Base-by-base conservation (phyloP, 768 basidiomycete species). In the Amanita subjunquillea region DNA sequence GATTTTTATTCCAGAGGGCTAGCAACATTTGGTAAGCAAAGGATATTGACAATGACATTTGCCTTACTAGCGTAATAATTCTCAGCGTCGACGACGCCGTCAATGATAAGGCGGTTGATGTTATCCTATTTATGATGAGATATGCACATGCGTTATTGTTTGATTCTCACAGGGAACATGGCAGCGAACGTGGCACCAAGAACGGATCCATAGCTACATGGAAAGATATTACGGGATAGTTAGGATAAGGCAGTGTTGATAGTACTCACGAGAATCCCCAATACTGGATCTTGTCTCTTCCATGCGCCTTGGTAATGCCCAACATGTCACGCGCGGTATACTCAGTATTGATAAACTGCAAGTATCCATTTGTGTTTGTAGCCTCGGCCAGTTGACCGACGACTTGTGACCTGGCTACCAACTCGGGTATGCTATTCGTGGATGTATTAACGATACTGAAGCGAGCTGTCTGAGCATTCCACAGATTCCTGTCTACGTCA, bases 1-100 rank as follows among this genome's bases (percentile, higher is more conserved):
- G 61, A 52, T 69, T 69, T 8, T 65, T 67, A 5, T 62, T 62
- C 69, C 69, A 70, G 10, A 63, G 52, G 3, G 64, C 73, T 71
- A 55, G 6, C 20, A 38, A 38, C n/a, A n/a, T 12, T 15, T 22
- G 48, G 25, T 32, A 10, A 29, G 47, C 41, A 36, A 39, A 10
- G 43, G 54, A 1, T 40, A 32, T 15, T 44, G 10, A 25, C 7
- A 23, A 39, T 37, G 29, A 30, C 4, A 32, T 32, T 0, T 8
- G 17, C 23, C 55, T 45, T n/a, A 60, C 64, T 58, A 32, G 56
- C 58, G 49, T 56, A 67, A 51, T 65, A 67, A 34, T 58, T 52
- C 9, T 58, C 53, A n/a, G 57, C 45, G 53, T 67, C 65, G 9
- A 60, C 51, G 15, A 67, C 62, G 25, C 67, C 70, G 45, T 70